Base-by-base conservation (phyloP, 1,284 basidiomycete species). In the Ustilago hordei region DNA sequence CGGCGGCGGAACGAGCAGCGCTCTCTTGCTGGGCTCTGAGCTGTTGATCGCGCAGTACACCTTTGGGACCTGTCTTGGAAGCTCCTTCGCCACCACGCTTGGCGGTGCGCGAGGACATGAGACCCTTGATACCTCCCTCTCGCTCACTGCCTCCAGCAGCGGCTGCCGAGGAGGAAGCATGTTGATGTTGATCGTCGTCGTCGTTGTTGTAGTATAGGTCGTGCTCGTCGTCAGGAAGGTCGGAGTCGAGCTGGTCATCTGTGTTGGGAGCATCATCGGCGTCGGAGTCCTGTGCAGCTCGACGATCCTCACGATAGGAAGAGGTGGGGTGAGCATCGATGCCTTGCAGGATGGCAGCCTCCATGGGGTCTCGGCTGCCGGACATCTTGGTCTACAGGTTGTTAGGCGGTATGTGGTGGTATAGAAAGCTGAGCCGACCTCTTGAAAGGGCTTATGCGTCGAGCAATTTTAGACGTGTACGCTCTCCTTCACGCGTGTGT, bases 21-120 rank as follows among this genome's bases (percentile, higher is more conserved):
- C 57, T 54, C 6, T 78, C 50, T 9, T 72, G 68, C 38, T 63
- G 57, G 4, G 63, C 75, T 7, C 64, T 58, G 7, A 69, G 50
- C 54, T 67, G 61, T 19, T 61, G 72, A 64, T 83, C 81, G 12
- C 68, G 65, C 17, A 79, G 47, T 15, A 83, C 81, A 32, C 81
- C 81, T 54, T 83, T 83, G 35, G 78, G 80, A 8, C 81, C 81
- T 8, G 81, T 82, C 28, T 80, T 67, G 61, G 64, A 56, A 0
- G 78, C 77, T 4, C 75, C 75, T 9, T 67, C 64, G 19, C 55
- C 57, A 13, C 66, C 69, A 11, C 70, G 60, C 3, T 55, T 68
- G 8, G 66, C 60, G 4, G 67, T 62, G 3, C 58, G 58, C 4
- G 64, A 70, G 36, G 58, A 54, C 34, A 45, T 39, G 15, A 64